Percentiles rank a stretch among this genome's conserved stretches.
These are phyloP conservation scores for Boletus sp. DNA, from an alignment of 1,284 basidiomycete genomes.

Conservation along the genomic window DNA sequence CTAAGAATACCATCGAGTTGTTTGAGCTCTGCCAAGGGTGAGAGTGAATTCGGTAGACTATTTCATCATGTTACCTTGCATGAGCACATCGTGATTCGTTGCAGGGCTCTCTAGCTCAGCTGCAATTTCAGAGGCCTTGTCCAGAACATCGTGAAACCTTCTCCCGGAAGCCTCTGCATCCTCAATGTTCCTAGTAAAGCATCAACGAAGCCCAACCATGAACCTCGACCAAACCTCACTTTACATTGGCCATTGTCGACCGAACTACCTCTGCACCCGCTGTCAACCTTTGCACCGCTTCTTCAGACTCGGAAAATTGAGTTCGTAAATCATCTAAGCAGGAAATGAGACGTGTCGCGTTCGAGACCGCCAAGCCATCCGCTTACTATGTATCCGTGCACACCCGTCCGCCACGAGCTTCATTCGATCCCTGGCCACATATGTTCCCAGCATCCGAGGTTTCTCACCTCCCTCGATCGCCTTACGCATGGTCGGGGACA, in stretches of 20 bases:
- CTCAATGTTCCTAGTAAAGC: slow-evolving; percentile 51
- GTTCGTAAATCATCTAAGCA: slow-evolving; percentile 56
- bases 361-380: not conserved
- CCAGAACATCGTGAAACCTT: slow-evolving; percentile 59
- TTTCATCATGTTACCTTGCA: slow-evolving; percentile 52
- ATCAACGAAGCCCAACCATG: slow-evolving; percentile 11
- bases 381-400: slow-evolving; percentile 66
- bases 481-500: slow-evolving; percentile 63
- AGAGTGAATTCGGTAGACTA: not conserved
- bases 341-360: not conserved
- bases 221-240: slow-evolving; percentile 44
- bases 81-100: slow-evolving; percentile 51
- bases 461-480: slow-evolving; percentile 71
- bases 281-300: slow-evolving; percentile 55
- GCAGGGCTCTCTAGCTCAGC: slow-evolving; percentile 59
- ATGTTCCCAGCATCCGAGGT: slow-evolving; percentile 74
- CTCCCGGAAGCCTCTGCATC: slow-evolving; percentile 59
- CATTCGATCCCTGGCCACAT: slow-evolving; percentile 79
- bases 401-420: slow-evolving; percentile 77
- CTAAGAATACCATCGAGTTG: slow-evolving; percentile 64
- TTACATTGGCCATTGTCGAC: slow-evolving; percentile 47
- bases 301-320: slow-evolving; percentile 58
- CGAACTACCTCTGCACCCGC: slow-evolving; percentile 66
- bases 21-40: slow-evolving; percentile 55
- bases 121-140: slow-evolving; percentile 58